Base-by-base conservation (phyloP, 2,329 filamentous ascomycete species). In the Pestalotiopsis sp. region DNA sequence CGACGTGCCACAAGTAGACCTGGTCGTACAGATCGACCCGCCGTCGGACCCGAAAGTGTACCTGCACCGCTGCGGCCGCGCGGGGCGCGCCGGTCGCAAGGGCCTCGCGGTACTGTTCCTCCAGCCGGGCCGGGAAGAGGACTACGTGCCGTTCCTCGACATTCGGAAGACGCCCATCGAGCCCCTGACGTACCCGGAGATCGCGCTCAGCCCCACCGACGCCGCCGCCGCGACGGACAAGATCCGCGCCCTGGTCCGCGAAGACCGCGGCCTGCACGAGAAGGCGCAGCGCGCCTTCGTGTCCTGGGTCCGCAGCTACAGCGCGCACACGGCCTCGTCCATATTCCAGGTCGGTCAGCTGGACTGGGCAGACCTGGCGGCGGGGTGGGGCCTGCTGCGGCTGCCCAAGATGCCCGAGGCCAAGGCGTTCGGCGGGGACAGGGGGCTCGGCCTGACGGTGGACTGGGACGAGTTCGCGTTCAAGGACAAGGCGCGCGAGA, bases 361-460 rank as follows among this genome's bases (percentile, higher is more conserved):
- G 17, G 91, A 97, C 78, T 99, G 96, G 96, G 83, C 87, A 4
- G 92, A 94, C 66, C 85, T 96, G 0, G 95, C 91, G 0, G 85
- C 89, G 66, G 92, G 92, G 0, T 99, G 95, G 93, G 96, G 93
- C 1, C 85, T 99, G 0, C 84, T 98, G 2, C 91, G 91, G 65
- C 86, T 98, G 72, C 96, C 96, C 4, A 94, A 92, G 77, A 99
- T 99, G 96, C 95, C 96, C 0, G 96, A 99, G 79, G 83, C 93
- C 66, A 92, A 91, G 75, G 87, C 85, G 0, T 95, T 92, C 84
- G 86, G 89, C 13, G 91, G 91, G 4, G 91, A 93, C 77, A 86
- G 87, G 71, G 86, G 83, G 25, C 82, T 92, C 0, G 89, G 89
- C 2, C 79, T 91, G 2, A 86, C 86, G 1, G 82, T 94, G 12